Base-by-base conservation (phyloP, 176 grass and related monocot species). In the Oryza glumipatula region DNA sequence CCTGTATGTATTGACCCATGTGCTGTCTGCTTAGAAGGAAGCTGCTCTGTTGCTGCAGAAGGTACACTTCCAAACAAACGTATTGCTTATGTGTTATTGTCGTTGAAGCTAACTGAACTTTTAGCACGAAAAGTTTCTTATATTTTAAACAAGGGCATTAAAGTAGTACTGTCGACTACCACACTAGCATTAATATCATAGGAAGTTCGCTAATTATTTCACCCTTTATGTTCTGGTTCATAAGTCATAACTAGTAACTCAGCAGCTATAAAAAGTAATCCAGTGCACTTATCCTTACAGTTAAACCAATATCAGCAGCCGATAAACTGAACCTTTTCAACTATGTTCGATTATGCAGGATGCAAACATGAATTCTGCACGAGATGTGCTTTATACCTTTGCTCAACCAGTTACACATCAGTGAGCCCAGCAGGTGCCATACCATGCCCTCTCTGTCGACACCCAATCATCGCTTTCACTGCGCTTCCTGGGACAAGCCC, bases 321-420 rank as follows among this genome's bases (percentile, higher is more conserved):
- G 6, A 22, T 69, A 70, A 70, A 70, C 49, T 24, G 17, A 24
- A 35, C 14, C 22, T 39, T 66, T 66, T 78, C 32, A 39, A 68
- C 19, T 75, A 45, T 82, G 85, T 71, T 78, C 11, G 28, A 63
- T 13, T 78, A 45, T 82, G 85, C 79, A 98, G 95, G 91, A 67
- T 98, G 96, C 80, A 91, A 90, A n/a, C 96, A 98, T 67, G 96
- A 98, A 83, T 95, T 98, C 74, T 98, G 96, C 96, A 95, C 96
- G n/a, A 94, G 89, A 82, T 98, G 96, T 36, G 96, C 96, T 11
- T 75, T 98, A 21, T 95, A 98, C 67, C 89, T 98, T 43, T 98
- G 93, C 49, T 95, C 96, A 72, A 95, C 91, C 28, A 94, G 89
- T 78, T 93, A 84, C 74, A 88, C 89, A 6, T 88, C 89, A 35